A percentile compares a stretch with the other conserved stretches of the same genome.
phyloP scores from a whole-genome alignment of 768 basidiomycete genomes.

The Russula compacta region DNA sequence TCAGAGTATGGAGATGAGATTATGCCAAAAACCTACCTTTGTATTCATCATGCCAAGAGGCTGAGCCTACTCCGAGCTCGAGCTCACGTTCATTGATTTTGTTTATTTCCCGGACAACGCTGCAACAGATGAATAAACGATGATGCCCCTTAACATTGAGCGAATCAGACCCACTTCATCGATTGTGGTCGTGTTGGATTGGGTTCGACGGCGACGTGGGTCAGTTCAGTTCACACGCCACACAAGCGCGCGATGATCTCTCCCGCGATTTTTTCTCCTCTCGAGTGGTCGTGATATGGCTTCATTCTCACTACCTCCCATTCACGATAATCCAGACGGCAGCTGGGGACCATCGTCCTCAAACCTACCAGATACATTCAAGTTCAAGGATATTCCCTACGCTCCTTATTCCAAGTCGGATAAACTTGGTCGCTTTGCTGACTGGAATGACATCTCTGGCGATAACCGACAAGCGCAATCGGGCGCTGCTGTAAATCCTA shows the following conservation, averaged over 20 bases:
- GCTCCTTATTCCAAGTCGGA: slow-evolving; percentile 98
- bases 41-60: slow-evolving; percentile 96
- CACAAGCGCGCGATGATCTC: slow-evolving; percentile 3
- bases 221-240: slow-evolving; percentile 17
- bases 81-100: slow-evolving; percentile 90
- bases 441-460: slow-evolving; percentile 81
- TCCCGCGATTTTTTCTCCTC: neutral
- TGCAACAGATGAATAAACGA: slow-evolving; percentile 27
- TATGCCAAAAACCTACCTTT: slow-evolving; percentile 41
- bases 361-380: slow-evolving; percentile 83
- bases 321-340: slow-evolving; percentile 87
- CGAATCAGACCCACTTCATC: slow-evolving; percentile 57
- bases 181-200: slow-evolving; percentile 13
- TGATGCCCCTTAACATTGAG: slow-evolving; percentile 2
- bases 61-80: slow-evolving; percentile 57
- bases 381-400: slow-evolving; percentile 98
- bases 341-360: slow-evolving; percentile 86
- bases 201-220: neutral
- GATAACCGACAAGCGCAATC: slow-evolving; percentile 51
- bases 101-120: slow-evolving; percentile 89
- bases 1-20: slow-evolving; percentile 6
- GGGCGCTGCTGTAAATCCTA: slow-evolving; percentile 36
- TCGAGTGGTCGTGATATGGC: slow-evolving; percentile 36
- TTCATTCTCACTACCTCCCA: slow-evolving; percentile 78
- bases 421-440: slow-evolving; percentile 94